Evolutionary conservation across 345 rosid species (phyloP).

Genomic region (Syzygium grande): DNA sequence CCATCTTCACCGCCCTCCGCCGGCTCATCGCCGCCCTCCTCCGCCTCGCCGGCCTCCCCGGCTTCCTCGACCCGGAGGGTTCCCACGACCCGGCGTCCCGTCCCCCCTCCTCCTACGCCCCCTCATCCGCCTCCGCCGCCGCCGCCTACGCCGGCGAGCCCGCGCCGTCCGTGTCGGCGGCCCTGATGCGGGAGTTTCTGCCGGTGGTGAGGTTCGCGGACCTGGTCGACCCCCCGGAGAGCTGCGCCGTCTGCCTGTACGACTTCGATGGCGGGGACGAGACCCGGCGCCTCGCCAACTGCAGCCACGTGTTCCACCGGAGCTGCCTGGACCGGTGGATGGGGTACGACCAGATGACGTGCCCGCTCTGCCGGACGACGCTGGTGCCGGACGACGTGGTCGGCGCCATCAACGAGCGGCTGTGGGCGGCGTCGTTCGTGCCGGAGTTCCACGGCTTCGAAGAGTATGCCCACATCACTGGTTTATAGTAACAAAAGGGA

Average conservation of each 20-base stretch:
- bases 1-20: slow-evolving; percentile 13
- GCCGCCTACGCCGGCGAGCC: not conserved
- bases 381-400: slow-evolving; percentile 8
- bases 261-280: slow-evolving; percentile 10
- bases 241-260: slow-evolving; percentile 19
- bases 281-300: slow-evolving; percentile 9
- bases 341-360: slow-evolving; percentile 9
- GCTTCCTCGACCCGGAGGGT: slow-evolving; percentile 6
- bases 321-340: slow-evolving; percentile 15
- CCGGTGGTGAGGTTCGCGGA: slow-evolving; percentile 11
- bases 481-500: not conserved
- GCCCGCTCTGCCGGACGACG: slow-evolving; percentile 15
- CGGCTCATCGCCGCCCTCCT: slow-evolving; percentile 9
- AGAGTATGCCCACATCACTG: not conserved
- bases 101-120: not conserved
- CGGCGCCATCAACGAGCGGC: slow-evolving; percentile 5
- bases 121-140: too few species aligned
- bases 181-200: slow-evolving; percentile 12
- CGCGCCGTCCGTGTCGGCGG: slow-evolving; percentile 1
- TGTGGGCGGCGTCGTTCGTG: slow-evolving; percentile 9
- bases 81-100: not conserved
- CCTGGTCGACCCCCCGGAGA: slow-evolving; percentile 7
- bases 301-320: slow-evolving; percentile 16
- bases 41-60: slow-evolving; percentile 11
- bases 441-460: slow-evolving; percentile 3